These are phyloP conservation scores for Amyloporia xantha DNA, from an alignment of 768 basidiomycete species.

Conservation along the genomic window DNA sequence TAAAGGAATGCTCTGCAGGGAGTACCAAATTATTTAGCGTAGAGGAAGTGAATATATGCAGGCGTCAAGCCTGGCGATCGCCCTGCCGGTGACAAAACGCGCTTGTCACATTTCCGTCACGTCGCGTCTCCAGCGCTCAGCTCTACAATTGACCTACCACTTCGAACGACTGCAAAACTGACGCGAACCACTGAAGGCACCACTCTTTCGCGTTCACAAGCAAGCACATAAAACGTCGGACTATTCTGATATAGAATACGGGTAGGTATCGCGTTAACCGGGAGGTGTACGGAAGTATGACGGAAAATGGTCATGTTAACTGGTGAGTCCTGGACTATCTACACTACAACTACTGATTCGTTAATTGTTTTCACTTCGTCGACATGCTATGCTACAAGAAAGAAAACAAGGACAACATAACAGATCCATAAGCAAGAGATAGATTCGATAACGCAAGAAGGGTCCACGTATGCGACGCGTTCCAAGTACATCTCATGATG, in stretches of 20 bases:
- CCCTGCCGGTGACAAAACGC: constrained; percentile 4
- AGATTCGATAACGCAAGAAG: too few relatives aligned
- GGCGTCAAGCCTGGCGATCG: not conserved
- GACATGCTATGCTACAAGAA: not conserved
- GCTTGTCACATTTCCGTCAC: constrained; percentile 11
- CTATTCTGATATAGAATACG: too few relatives aligned
- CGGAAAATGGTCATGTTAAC: too few relatives aligned
- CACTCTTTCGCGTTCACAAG: too few relatives aligned
- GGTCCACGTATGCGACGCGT: not conserved
- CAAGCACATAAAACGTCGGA: too few relatives aligned
- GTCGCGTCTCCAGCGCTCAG: constrained; percentile 12
- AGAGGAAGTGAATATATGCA: not conserved
- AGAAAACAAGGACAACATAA: not conserved
- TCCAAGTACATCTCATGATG: not conserved
- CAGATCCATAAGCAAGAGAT: too few relatives aligned
- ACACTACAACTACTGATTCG: not conserved
- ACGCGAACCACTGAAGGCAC: too few relatives aligned
- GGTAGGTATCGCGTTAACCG: too few relatives aligned
- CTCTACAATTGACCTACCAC: too few relatives aligned
- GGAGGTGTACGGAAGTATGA: too few relatives aligned
- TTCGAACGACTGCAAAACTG: too few relatives aligned
- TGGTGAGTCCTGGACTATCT: not conserved
- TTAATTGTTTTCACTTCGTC: not conserved
- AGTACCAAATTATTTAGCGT: not conserved
- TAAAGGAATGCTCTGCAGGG: not conserved